A percentile compares a stretch with the other conserved stretches of the same genome.
Conservation (phyloP, 345 rosid genomes). For the Syzygium grande region DNA sequence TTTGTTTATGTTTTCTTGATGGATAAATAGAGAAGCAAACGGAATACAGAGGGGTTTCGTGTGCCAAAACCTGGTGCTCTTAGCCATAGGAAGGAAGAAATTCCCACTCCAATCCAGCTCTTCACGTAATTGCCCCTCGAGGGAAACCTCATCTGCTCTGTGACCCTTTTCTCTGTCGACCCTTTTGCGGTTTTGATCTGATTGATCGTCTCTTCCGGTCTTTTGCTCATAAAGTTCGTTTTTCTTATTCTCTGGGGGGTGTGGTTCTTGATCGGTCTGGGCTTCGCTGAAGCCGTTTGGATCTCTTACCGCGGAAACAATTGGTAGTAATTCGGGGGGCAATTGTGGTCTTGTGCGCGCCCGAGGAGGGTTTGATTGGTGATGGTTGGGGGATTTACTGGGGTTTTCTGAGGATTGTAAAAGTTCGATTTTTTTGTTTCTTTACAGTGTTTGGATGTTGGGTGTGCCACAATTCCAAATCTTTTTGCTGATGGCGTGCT, state of each 20-base stretch:
- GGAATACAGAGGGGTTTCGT: not conserved
- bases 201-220: not conserved
- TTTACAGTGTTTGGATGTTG: not conserved
- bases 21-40: not conserved
- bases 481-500: not conserved
- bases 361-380: not conserved
- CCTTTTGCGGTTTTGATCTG: not conserved
- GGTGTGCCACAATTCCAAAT: not conserved
- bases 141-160: not conserved
- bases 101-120: not conserved
- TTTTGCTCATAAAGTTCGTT: not conserved
- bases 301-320: not conserved
- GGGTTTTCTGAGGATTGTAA: not conserved
- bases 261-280: not conserved
- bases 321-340: not conserved
- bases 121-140: not conserved
- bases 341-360: not conserved
- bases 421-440: not conserved
- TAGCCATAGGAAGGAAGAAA: not conserved
- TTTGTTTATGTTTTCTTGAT: not conserved
- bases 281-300: not conserved
- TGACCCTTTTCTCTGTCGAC: not conserved
- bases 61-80: not conserved
- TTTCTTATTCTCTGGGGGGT: not conserved
- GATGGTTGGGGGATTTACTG: not conserved